Conservation (phyloP, 1,284 basidiomycete genomes). For the Xanthoconium separans region DNA sequence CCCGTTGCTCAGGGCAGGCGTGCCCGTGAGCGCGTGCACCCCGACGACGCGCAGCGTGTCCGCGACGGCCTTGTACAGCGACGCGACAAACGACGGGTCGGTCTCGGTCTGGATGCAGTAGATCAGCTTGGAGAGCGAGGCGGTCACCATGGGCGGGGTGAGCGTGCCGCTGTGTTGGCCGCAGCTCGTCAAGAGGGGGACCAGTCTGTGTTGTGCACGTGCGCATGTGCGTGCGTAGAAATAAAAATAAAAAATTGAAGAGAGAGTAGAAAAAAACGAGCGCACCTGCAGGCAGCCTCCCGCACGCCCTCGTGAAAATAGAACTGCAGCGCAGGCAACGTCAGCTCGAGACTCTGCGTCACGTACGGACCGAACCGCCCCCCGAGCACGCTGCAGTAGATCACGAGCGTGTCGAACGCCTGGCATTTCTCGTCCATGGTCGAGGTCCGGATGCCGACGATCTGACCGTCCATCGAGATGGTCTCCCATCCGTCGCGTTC, state of each 20-base stretch:
- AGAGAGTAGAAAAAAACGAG: not conserved
- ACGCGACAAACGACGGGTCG: conserved; percentile 73
- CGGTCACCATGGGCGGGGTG: conserved; percentile 66
- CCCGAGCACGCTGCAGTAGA: conserved; percentile 73
- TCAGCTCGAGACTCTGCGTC: conserved; percentile 65
- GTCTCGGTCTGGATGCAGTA: conserved; percentile 64
- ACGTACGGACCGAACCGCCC: conserved; percentile 74
- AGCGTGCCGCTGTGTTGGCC: conserved; percentile 68
- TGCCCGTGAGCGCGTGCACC: conserved; percentile 38
- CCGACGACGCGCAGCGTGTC: conserved; percentile 68
- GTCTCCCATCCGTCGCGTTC: conserved; percentile 77
- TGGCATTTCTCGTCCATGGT: conserved; percentile 86
- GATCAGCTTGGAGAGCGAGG: conserved; percentile 68
- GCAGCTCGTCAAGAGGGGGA: conserved; percentile 70
- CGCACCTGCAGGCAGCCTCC: conserved; percentile 51
- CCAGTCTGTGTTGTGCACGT: too few species aligned
- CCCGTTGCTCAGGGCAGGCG: conserved; percentile 50
- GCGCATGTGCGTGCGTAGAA: too few species aligned
- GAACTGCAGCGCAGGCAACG: conserved; percentile 68
- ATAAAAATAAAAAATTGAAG: not conserved
- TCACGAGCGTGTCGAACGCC: conserved; percentile 81
- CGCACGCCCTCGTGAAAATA: conserved; percentile 82
- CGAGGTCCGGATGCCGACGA: conserved; percentile 70
- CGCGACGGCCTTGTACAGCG: conserved; percentile 73
- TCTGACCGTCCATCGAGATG: conserved; percentile 70